Evolutionary conservation across 139 green algal genomes (phyloP).

Genomic region (Chlorella sp.): DNA sequence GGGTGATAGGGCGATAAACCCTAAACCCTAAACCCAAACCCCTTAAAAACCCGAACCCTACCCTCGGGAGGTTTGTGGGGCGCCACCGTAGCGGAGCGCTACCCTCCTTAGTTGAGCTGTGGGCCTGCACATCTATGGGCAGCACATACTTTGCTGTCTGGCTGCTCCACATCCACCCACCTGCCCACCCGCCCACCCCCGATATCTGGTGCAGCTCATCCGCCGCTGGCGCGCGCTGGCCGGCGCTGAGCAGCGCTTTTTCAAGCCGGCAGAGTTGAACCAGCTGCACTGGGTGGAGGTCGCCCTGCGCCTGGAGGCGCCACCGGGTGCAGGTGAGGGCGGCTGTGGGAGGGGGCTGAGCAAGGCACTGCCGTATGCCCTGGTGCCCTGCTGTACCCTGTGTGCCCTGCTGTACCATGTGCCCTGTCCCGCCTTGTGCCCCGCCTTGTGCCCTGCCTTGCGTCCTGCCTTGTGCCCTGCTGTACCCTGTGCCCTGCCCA

Average conservation of each 20-base stretch:
- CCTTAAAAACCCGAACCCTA: no score
- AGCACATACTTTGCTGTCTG: not conserved
- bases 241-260: not conserved
- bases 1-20: no score
- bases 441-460: no score
- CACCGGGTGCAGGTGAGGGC: not conserved
- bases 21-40: no score
- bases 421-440: no score
- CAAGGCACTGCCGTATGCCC: not conserved
- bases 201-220: not conserved
- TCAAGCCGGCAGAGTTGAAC: slow-evolving; percentile 34
- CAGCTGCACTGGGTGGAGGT: slow-evolving; percentile 48
- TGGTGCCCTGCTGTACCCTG: no score
- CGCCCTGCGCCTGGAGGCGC: slow-evolving; percentile 38
- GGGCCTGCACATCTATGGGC: no score
- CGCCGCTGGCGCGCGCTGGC: slow-evolving; percentile 7
- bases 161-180: not conserved
- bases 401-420: no score
- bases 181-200: not conserved
- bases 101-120: no score
- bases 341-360: not conserved
- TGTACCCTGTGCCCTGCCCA: not conserved
- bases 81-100: no score
- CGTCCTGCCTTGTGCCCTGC: not conserved
- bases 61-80: no score